Evolutionary conservation across 208 protist species (phyloP).

Genomic region (Vickermania spadyakhi): DNA sequence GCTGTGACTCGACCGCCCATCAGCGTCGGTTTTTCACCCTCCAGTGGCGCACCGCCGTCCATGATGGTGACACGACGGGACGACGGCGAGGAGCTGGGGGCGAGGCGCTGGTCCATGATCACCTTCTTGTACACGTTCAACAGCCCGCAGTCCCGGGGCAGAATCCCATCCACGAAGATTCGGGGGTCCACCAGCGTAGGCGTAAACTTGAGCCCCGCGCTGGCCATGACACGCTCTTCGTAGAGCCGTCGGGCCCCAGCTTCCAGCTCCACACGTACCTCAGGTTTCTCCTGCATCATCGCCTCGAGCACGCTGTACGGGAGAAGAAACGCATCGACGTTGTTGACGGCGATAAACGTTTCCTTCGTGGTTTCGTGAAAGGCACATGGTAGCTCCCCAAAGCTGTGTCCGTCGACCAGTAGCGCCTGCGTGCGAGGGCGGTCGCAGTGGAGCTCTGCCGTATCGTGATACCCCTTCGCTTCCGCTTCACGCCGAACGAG

Average conservation of each 20-base stretch:
- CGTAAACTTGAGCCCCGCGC: constrained; percentile 31
- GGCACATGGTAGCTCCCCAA: constrained; percentile 68
- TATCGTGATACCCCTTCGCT: constrained; percentile 8
- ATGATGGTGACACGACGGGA: constrained; percentile 32
- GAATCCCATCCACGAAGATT: constrained; percentile 15
- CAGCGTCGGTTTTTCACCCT: constrained; percentile 3
- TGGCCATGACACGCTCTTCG: constrained; percentile 30
- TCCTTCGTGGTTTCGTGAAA: constrained; percentile 49
- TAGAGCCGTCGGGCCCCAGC: constrained; percentile 31
- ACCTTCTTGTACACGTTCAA: constrained; percentile 1
- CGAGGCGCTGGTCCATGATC: not conserved
- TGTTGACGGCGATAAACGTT: constrained; percentile 42
- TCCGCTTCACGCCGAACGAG: constrained; percentile 51
- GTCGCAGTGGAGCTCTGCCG: constrained; percentile 5
- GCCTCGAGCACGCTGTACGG: constrained; percentile 64
- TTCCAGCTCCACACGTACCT: constrained; percentile 45
- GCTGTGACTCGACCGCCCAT: not conserved
- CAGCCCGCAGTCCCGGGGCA: constrained; percentile 5
- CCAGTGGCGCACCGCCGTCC: constrained; percentile 4
- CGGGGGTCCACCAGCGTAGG: constrained; percentile 12
- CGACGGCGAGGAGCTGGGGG: not conserved
- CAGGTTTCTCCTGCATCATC: constrained; percentile 68
- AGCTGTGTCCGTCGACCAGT: constrained; percentile 72
- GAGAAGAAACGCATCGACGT: constrained; percentile 72
- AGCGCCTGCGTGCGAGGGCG: constrained; percentile 40